These are phyloP conservation scores for Botryococcus braunii DNA, from an alignment of 163 green algal species.

Conservation along the genomic window DNA sequence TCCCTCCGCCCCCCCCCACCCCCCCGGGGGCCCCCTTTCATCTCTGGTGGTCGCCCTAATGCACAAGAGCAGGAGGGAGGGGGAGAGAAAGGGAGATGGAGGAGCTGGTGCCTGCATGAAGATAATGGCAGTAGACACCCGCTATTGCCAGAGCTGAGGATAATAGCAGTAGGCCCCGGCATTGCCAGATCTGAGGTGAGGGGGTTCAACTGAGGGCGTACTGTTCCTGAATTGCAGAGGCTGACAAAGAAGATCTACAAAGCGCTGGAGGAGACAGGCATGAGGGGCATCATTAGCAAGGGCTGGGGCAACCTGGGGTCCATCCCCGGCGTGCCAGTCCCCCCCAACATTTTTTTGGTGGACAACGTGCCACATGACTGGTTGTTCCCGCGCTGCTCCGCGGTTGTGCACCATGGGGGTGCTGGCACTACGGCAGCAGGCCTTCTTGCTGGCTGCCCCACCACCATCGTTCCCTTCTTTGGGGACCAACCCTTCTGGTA, in stretches of 20 bases:
- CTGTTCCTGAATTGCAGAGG: too few species aligned
- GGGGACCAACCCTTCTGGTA: slow-evolving; percentile 40
- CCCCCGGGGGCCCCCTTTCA: too few species aligned
- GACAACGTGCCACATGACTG: slow-evolving; percentile 49
- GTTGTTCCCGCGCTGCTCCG: slow-evolving; percentile 61
- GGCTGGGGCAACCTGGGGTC: slow-evolving; percentile 42
- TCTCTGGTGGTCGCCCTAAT: too few species aligned
- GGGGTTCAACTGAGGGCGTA: too few species aligned
- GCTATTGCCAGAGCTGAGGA: too few species aligned
- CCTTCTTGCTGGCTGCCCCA: slow-evolving; percentile 44
- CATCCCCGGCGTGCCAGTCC: slow-evolving; percentile 4
- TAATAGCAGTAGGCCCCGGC: too few species aligned
- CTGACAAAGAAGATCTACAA: slow-evolving; percentile 1
- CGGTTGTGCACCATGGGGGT: slow-evolving; percentile 26
- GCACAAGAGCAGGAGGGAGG: too few species aligned
- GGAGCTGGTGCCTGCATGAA: too few species aligned
- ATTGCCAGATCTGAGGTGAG: too few species aligned
- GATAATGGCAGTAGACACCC: too few species aligned
- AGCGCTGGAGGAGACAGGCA: slow-evolving; percentile 1
- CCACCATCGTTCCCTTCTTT: slow-evolving; percentile 53
- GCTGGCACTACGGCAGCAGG: slow-evolving; percentile 4
- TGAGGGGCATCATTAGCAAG: slow-evolving; percentile 11
- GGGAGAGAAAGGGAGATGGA: too few species aligned
- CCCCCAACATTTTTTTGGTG: slow-evolving; percentile 16
- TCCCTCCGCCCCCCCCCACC: too few species aligned